These are phyloP conservation scores for Isoetes engelmannii DNA, from an alignment of 83 land plant genomes.

Conservation along the genomic window DNA sequence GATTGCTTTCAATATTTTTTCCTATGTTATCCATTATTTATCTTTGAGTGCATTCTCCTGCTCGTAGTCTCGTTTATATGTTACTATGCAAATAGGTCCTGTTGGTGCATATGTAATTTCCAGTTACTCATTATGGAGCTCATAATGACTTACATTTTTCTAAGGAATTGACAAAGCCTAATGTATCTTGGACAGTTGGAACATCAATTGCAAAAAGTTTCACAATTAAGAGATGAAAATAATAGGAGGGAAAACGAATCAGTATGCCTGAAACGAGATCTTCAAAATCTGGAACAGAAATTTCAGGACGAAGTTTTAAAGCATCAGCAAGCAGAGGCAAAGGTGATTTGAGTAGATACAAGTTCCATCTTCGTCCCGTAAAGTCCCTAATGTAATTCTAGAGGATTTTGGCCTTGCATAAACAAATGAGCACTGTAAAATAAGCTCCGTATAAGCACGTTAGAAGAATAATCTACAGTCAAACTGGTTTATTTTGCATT, in stretches of 20 bases:
- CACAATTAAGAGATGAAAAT: conserved; percentile 27
- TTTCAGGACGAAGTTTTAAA: conserved; percentile 15
- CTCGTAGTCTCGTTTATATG: too few relatives aligned
- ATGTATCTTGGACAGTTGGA: conserved; percentile 19
- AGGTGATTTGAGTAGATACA: conserved; percentile 10
- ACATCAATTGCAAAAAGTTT: conserved; percentile 19
- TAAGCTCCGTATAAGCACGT: neutral
- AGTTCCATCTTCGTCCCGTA: neutral
- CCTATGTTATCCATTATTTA: too few relatives aligned
- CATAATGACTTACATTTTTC: too few relatives aligned
- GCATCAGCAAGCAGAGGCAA: conserved; percentile 29
- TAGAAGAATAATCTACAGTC: neutral
- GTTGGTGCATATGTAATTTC: too few relatives aligned
- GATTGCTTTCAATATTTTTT: too few relatives aligned
- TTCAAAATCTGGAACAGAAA: conserved; percentile 26
- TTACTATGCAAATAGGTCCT: too few relatives aligned
- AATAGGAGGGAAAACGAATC: conserved; percentile 18
- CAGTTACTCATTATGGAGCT: too few relatives aligned
- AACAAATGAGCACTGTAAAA: too few relatives aligned
- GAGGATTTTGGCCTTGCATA: too few relatives aligned
- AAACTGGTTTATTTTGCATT: too few relatives aligned
- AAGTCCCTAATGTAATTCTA: neutral
- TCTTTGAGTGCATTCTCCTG: too few relatives aligned
- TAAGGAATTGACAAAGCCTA: conserved; percentile 2
- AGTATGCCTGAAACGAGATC: conserved; percentile 9